Evolutionary conservation across 2,329 filamentous ascomycete genomes (phyloP), one percentile per base, ranked within the genome.

Genomic region (Graphilbum fragrans): DNA sequence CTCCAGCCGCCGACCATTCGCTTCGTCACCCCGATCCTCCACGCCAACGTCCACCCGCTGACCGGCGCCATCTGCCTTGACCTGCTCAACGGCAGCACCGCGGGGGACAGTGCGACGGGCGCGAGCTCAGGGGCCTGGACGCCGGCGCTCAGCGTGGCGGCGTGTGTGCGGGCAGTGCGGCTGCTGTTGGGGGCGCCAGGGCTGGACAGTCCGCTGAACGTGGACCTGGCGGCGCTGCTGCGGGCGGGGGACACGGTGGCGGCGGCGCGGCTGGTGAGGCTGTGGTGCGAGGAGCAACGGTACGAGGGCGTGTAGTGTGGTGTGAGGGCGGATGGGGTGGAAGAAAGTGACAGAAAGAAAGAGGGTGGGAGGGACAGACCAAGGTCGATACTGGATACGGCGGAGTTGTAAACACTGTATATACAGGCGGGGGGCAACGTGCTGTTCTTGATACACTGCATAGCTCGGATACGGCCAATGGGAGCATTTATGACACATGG

Each of bases 11-110:
- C 92, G 1, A 71, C 67, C 33, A 80, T 98, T 50, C 69, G 64
- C 44, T 98, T 98, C 65, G 65, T 70, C n/a, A 98, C 87, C 29
- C 77, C 78, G 47, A 77, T 93, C 50, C 83, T 86, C 53, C 87
- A 94, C 65, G 80, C 88, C 37, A 95, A 95, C 61, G 77, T 77
- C 25, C 66, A 68, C 40, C 66, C 74, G 47, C 53, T 70, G 51
- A 87, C 77, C 3, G 92, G 92, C 51, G 88, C 95, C 62, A 92
- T 98, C 56, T 98, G 92, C 60, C 76, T 96, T 22, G 92, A 95
- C 56, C 71, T 96, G 47, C 70, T 98, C 45, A 72, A 27, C 16
- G 33, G 6, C 32, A 29, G 23, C 36, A 10, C n/a, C 21, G 12
- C 10, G 11, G 20, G 35, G 9, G 12, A 12, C 25, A 27, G 25